Base-by-base conservation (phyloP, 768 basidiomycete genomes). In the Lactarius akahatsu region DNA sequence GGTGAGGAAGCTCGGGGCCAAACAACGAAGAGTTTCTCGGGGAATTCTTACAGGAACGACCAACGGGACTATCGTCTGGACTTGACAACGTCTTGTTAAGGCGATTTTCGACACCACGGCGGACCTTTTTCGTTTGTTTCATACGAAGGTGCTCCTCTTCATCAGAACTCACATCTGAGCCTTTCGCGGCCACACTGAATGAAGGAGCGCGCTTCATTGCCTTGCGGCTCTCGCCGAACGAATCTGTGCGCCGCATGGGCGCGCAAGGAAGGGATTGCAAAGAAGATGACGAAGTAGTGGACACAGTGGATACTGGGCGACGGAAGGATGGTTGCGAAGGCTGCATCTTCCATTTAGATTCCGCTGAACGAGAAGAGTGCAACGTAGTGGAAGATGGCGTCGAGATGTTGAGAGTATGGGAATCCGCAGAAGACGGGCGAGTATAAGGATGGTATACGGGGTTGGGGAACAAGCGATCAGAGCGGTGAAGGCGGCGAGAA, bases 381-480 rank as follows among this genome's bases (percentile, higher is more conserved):
- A 71, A 43, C 3, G 70, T 71, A 32, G 70, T 68, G 30, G 69
- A 71, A 13, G 70, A 71, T 3, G 70, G 70, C 11, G 70, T 71
- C n/a, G 77, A 69, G 72, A 73, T 74, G 54, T 76, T 75, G 62
- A 57, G 11, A 78, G 62, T 3, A 74, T 77, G 56, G 75, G 78
- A 50, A 72, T 80, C 77, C 86, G 87, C 4, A 83, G 87, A 73
- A 85, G 87, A 73, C 82, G 86, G 64, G 73, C 70, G 26, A 78
- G 76, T 65, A 77, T 84, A 69, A 78, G 74, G 71, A 86, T 80
- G 57, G 79, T 76, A 69, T 81, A 85, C 66, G 87, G 88, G 60
- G 85, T 80, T 70, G 81, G 84, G 89, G 57, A 91, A 81, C 63
- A 88, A 43, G 40, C 67, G 69, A 41, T 69, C 70, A 85, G 72